A percentile compares a stretch with the other conserved stretches of the same genome.
Conservation (phyloP, 2,329 filamentous ascomycete species). For the Pseudocercospora cruenta region DNA sequence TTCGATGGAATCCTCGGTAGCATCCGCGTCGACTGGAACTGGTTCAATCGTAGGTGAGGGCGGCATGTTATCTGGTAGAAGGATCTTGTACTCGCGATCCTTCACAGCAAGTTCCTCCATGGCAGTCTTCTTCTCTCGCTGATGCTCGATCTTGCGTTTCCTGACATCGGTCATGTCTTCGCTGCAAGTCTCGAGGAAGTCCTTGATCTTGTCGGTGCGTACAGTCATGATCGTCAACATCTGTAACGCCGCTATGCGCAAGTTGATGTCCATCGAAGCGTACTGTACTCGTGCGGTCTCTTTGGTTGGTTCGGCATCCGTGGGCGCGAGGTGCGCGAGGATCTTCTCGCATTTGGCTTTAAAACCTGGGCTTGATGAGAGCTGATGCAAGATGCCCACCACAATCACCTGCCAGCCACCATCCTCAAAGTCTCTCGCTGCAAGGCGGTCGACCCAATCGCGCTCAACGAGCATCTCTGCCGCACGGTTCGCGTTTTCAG, state of each 20-base stretch:
- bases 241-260: constrained; percentile 77
- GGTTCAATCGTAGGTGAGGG: constrained; percentile 55
- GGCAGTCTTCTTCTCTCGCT: constrained; percentile 68
- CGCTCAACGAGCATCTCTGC: constrained; percentile 74
- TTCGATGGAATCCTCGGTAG: constrained; percentile 51
- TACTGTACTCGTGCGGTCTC: constrained; percentile 77
- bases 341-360: constrained; percentile 77
- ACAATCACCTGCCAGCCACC: constrained; percentile 93
- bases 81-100: constrained; percentile 57
- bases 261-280: constrained; percentile 76
- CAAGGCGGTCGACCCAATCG: constrained; percentile 83
- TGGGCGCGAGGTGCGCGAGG: constrained; percentile 77
- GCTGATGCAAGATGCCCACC: constrained; percentile 80
- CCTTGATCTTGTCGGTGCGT: constrained; percentile 82
- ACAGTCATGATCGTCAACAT: constrained; percentile 84
- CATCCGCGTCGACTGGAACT: constrained; percentile 46
- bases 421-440: constrained; percentile 79
- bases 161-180: constrained; percentile 93
- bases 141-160: constrained; percentile 93
- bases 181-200: constrained; percentile 88
- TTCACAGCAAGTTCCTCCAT: constrained; percentile 59
- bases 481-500: constrained; percentile 61
- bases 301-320: constrained; percentile 72
- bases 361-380: constrained; percentile 74
- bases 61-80: constrained; percentile 73